Evolutionary conservation across 306 rosid species (phyloP).

Genomic region (Cicer yamashitae): DNA sequence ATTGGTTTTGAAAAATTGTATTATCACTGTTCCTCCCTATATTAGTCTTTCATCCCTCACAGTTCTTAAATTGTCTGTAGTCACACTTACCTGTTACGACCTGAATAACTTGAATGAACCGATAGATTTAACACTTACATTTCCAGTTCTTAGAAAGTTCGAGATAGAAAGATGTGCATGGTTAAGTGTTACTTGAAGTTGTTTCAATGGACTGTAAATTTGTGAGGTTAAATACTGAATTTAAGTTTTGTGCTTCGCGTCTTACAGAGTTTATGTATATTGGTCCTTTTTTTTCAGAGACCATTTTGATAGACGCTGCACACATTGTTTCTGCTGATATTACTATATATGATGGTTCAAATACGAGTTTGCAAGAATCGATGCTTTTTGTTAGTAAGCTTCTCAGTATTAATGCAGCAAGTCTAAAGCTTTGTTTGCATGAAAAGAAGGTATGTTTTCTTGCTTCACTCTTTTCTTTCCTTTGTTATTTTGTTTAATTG

Average conservation of each 20-base stretch:
- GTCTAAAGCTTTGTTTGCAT: not conserved
- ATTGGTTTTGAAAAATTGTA: not conserved
- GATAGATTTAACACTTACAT: not conserved
- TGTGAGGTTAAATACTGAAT: not conserved
- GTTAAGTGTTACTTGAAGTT: constrained; percentile 16
- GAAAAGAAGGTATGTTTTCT: not conserved
- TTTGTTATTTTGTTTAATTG: too few relatives aligned
- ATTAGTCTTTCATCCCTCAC: constrained; percentile 6
- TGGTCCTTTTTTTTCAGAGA: not conserved
- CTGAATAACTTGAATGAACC: not conserved
- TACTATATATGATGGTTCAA: not conserved
- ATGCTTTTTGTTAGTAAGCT: not conserved
- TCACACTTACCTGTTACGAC: not conserved
- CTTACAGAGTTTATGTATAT: not conserved
- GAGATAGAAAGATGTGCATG: not conserved
- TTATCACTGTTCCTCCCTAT: not conserved
- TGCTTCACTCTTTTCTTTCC: too few relatives aligned
- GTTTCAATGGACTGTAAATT: not conserved
- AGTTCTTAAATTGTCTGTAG: not conserved
- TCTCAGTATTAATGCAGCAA: constrained; percentile 1
- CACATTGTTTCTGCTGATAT: not conserved
- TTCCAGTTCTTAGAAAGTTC: constrained; percentile 19
- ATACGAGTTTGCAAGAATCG: not conserved
- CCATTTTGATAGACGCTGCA: not conserved
- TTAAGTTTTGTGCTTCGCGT: not conserved